Evolutionary conservation across 208 protist species (phyloP), one percentile per base, ranked within the genome.

Genomic region (Leptomonas pyrrhocoris): DNA sequence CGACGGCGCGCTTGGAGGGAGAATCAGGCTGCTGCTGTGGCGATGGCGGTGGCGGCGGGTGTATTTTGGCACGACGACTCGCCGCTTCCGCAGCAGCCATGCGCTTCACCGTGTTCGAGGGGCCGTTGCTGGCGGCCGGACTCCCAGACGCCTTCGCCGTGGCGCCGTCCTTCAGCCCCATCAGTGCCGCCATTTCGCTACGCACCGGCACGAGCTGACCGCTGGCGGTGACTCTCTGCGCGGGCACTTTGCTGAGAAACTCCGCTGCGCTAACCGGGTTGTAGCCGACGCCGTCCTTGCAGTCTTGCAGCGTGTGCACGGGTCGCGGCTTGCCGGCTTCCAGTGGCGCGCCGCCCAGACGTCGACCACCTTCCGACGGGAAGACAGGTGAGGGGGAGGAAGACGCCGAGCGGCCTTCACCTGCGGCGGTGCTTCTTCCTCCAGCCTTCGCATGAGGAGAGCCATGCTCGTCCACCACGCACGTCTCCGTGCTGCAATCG

Each of bases 171-270:
- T 51, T 56, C 16, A 67, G 18, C 23, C 77, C 86, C 62, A 95
- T 74, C 21, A 94, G 53, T 18, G 73, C 66, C 1, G 87, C 79
- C 16, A 96, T 77, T 7, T 64, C 77, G 0, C 73, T 69, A 21
- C 86, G 86, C 45, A 95, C 80, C n/a, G 83, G 45, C 51, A 97
- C 79, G 19, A 97, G 67, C 38, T 88, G 71, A 21, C 93, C 91
- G 38, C 66, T 76, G 27, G 80, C 60, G 16, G 93, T 95, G 55
- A 97, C 82, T 8, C 70, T 53, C 58, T 85, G 79, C 31, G 55
- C 66, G 4, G 93, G 93, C 3, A 97, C 30, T 51, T 80, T 76
- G 48, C 79, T 77, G 19, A 97, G 65, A 49, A 97, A 93, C 55
- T 88, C 76, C 2, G 86, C 77, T 18, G 82, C 62, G 23, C 72